These are phyloP conservation scores for Cytospora schulzeri DNA, from an alignment of 2,329 filamentous ascomycete genomes.

Conservation along the genomic window DNA sequence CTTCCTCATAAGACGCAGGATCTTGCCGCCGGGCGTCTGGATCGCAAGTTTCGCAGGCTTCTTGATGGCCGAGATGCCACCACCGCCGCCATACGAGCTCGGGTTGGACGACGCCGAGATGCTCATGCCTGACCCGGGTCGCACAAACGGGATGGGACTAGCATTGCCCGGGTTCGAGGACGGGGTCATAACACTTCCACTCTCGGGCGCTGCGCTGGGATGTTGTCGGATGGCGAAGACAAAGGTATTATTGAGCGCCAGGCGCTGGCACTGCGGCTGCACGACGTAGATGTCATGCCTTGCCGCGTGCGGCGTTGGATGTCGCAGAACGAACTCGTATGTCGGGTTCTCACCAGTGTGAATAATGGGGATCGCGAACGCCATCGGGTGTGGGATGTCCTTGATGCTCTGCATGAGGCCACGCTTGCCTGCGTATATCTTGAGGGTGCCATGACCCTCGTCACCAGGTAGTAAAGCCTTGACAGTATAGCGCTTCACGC, in stretches of 20 bases:
- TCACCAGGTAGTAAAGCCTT: constrained; percentile 92
- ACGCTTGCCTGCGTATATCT: constrained; percentile 90
- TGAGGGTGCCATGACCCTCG: constrained; percentile 84
- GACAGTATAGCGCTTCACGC: constrained; percentile 87
- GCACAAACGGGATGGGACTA: constrained; percentile 63
- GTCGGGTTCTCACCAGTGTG: constrained; percentile 91
- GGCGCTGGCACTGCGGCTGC: constrained; percentile 85
- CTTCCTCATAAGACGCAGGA: constrained; percentile 83
- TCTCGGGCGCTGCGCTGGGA: constrained; percentile 58
- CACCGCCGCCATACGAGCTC: constrained; percentile 54
- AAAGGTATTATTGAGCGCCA: constrained; percentile 96
- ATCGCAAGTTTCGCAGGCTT: constrained; percentile 97
- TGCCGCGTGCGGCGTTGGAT: constrained; percentile 97
- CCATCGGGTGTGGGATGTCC: constrained; percentile 90
- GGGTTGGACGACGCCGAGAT: constrained; percentile 63
- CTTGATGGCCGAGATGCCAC: constrained; percentile 55
- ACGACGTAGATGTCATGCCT: constrained; percentile 96
- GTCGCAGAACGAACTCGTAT: constrained; percentile 89
- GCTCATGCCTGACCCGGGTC: constrained; percentile 66
- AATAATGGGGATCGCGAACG: constrained; percentile 84
- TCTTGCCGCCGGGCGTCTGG: constrained; percentile 92
- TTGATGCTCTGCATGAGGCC: constrained; percentile 98
- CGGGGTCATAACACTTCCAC: constrained; percentile 44
- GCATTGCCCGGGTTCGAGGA: constrained; percentile 50
- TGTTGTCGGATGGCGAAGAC: constrained; percentile 96